Evolutionary conservation across 495 filamentous ascomycete species (phyloP).

Genomic region (Penicillium arizonense): DNA sequence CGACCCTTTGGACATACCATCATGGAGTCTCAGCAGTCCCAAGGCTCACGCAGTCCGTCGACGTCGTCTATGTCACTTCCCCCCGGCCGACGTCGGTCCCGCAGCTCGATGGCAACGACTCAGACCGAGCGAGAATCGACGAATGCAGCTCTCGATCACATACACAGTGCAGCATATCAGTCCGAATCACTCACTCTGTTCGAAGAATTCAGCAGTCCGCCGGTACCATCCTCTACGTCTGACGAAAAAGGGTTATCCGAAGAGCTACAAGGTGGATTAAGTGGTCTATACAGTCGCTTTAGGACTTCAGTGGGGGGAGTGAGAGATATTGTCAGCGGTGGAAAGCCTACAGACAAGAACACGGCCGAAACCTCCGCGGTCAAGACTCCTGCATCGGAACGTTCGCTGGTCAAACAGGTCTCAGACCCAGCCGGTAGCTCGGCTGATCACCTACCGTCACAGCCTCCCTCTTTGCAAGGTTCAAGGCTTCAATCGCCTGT

Average conservation of each 20-base stretch:
- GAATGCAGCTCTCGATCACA: constrained; percentile 74
- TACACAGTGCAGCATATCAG: constrained; percentile 79
- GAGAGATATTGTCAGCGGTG: constrained; percentile 54
- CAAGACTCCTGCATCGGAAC: constrained; percentile 29
- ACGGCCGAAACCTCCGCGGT: constrained; percentile 20
- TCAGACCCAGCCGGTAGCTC: constrained; percentile 20
- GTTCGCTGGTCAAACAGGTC: constrained; percentile 25
- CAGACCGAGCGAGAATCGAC: constrained; percentile 68
- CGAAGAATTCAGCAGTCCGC: constrained; percentile 69
- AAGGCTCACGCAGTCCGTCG: constrained; percentile 41
- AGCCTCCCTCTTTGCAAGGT: constrained; percentile 32
- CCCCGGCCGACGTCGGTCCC: constrained; percentile 54
- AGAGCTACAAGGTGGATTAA: constrained; percentile 79
- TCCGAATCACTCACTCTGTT: constrained; percentile 81
- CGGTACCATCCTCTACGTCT: constrained; percentile 43
- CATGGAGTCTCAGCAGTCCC: constrained; percentile 43
- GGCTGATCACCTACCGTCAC: constrained; percentile 25
- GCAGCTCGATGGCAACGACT: constrained; percentile 58
- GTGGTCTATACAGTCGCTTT: constrained; percentile 80
- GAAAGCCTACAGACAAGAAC: constrained; percentile 37
- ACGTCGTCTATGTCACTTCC: constrained; percentile 43
- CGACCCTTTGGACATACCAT: not conserved
- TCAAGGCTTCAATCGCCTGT: constrained; percentile 46
- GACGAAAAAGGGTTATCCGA: constrained; percentile 68
- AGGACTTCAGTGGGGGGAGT: constrained; percentile 72